These are phyloP conservation scores for Magnolia officinalis DNA, from an alignment of 164 flowering plant genomes.

Conservation along the genomic window DNA sequence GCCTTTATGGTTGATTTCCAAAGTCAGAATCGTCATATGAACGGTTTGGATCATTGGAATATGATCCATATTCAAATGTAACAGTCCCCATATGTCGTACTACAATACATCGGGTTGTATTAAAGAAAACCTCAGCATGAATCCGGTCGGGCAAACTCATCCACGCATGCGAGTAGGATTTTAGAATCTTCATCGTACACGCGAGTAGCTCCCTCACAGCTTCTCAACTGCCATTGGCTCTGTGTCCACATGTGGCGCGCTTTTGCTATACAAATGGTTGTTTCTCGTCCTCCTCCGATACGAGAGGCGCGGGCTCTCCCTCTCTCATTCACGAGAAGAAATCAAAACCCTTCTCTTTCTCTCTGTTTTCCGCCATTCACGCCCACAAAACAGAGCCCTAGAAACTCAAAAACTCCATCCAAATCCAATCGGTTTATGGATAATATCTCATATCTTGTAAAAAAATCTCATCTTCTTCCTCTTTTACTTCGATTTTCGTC, in stretches of 20 bases:
- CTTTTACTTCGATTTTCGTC: not conserved
- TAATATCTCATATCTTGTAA: not conserved
- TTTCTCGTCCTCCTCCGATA: not conserved
- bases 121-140: no score
- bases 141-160: no score
- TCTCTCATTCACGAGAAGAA: not conserved
- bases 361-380: slow-evolving; percentile 4
- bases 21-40: no score
- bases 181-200: not conserved
- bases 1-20: no score
- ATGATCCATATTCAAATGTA: no score
- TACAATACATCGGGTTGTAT: no score
- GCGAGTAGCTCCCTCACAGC: not conserved
- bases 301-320: not conserved
- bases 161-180: no score
- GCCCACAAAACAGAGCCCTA: not conserved
- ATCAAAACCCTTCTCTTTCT: not conserved
- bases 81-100: no score
- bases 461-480: not conserved
- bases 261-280: slow-evolving; percentile 1
- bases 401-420: slow-evolving; percentile 3
- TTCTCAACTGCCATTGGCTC: not conserved
- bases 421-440: not conserved
- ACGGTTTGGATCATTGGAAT: no score
- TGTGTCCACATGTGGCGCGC: slow-evolving; percentile 5